Conservation (phyloP, 2,329 filamentous ascomycete species). For the Xylaria sp. region DNA sequence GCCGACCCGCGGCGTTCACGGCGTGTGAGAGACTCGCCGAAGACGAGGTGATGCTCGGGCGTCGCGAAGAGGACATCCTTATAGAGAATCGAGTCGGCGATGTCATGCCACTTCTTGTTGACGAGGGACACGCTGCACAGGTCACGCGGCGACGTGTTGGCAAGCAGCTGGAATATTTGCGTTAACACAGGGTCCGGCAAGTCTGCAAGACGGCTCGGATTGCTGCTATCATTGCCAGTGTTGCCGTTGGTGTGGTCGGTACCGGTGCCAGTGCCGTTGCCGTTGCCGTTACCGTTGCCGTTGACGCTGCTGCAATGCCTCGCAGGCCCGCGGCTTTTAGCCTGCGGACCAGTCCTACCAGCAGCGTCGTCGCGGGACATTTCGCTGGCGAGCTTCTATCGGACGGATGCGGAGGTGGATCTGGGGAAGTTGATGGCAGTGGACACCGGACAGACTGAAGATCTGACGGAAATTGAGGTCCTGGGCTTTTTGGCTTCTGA, state of each 20-base stretch:
- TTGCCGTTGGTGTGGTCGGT: neutral
- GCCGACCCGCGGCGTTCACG: constrained; percentile 59
- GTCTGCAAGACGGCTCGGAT: constrained; percentile 36
- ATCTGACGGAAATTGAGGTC: constrained; percentile 24
- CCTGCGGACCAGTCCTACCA: constrained; percentile 24
- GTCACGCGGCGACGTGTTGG: constrained; percentile 50
- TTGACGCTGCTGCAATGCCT: constrained; percentile 10
- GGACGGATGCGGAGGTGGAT: constrained; percentile 37
- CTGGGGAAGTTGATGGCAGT: constrained; percentile 37
- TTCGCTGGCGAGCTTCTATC: constrained; percentile 14
- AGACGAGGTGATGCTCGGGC: constrained; percentile 59
- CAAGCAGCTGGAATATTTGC: constrained; percentile 53
- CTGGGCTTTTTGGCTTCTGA: constrained; percentile 27
- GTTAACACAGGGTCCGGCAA: constrained; percentile 56
- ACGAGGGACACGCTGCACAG: constrained; percentile 57
- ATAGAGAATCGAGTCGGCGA: constrained; percentile 60
- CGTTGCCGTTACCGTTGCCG: neutral
- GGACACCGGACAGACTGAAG: constrained; percentile 16
- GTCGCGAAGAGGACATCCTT: constrained; percentile 58
- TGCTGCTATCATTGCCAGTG: neutral
- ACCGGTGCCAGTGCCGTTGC: neutral
- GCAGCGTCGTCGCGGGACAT: constrained; percentile 38
- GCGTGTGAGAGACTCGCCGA: constrained; percentile 59
- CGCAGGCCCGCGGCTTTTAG: constrained; percentile 13
- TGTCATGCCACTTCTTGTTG: constrained; percentile 55